These are phyloP conservation scores for Diplodia intermedia DNA, from an alignment of 2,329 filamentous ascomycete species.

Conservation along the genomic window DNA sequence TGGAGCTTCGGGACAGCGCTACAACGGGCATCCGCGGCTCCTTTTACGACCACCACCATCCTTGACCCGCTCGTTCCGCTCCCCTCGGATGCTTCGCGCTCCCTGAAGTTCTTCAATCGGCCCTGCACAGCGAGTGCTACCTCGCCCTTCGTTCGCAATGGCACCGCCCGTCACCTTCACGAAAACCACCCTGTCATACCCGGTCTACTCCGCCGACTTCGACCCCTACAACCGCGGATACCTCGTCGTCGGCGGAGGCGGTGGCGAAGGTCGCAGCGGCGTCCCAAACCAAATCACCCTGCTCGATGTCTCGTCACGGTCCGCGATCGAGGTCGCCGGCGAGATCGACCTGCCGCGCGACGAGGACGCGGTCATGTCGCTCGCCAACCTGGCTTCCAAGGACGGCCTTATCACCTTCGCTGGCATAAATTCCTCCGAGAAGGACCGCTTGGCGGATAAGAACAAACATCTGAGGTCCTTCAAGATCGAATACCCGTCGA, in stretches of 20 bases:
- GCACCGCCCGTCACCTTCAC: conserved; percentile 54
- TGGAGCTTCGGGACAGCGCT: conserved; percentile 5
- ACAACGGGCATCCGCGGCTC: neutral
- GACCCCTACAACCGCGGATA: conserved; percentile 78
- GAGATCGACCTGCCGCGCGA: conserved; percentile 80
- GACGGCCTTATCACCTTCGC: conserved; percentile 66
- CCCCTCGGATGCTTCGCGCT: neutral
- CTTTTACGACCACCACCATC: conserved; percentile 1
- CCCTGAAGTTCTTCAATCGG: neutral
- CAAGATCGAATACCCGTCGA: conserved; percentile 63
- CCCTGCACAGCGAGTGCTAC: neutral
- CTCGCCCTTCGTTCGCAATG: conserved; percentile 32
- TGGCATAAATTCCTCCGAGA: conserved; percentile 82
- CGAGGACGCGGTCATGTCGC: conserved; percentile 87
- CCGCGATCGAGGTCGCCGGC: conserved; percentile 67
- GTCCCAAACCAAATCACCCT: conserved; percentile 86
- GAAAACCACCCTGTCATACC: conserved; percentile 76
- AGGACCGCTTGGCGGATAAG: conserved; percentile 73
- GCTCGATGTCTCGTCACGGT: conserved; percentile 72
- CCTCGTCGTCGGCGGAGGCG: conserved; percentile 84
- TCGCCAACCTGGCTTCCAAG: conserved; percentile 71
- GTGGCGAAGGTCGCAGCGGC: conserved; percentile 73
- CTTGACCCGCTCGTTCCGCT: neutral
- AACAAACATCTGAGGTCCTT: conserved; percentile 87
- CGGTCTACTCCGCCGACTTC: conserved; percentile 87